These are phyloP conservation scores for Alternaria ventricosa DNA, from an alignment of 2,329 filamentous ascomycete species.

Conservation along the genomic window DNA sequence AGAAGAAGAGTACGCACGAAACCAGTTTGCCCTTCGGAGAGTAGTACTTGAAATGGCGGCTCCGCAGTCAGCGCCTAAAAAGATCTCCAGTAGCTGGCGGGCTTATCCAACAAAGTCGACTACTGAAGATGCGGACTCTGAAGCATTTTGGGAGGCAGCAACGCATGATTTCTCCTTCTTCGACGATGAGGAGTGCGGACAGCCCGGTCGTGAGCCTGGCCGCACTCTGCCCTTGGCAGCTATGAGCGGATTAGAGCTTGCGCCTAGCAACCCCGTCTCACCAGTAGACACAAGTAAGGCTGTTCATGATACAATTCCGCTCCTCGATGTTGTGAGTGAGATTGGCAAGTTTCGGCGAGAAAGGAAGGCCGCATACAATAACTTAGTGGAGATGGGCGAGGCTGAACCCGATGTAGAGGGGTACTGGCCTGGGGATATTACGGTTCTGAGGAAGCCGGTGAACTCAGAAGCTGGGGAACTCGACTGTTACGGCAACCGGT, in stretches of 20 bases:
- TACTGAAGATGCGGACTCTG: constrained; percentile 65
- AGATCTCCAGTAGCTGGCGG: constrained; percentile 54
- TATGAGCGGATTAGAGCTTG: constrained; percentile 53
- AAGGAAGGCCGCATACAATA: constrained; percentile 59
- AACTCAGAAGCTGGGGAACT: constrained; percentile 50
- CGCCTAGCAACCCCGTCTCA: constrained; percentile 17
- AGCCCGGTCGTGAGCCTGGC: constrained; percentile 54
- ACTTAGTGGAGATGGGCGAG: constrained; percentile 35
- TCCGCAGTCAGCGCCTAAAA: constrained; percentile 32
- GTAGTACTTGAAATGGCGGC: constrained; percentile 60
- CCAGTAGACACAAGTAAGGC: constrained; percentile 7
- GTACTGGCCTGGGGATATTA: constrained; percentile 66
- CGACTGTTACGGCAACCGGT: constrained; percentile 62
- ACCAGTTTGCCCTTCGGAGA: constrained; percentile 62
- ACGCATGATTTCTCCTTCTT: constrained; percentile 68
- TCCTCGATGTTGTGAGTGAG: constrained; percentile 59
- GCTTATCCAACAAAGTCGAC: constrained; percentile 59
- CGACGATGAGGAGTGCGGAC: constrained; percentile 62
- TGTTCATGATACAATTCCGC: constrained; percentile 16
- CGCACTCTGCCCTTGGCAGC: constrained; percentile 55
- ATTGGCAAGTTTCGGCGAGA: constrained; percentile 62
- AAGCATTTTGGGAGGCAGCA: constrained; percentile 66
- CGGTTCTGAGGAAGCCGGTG: constrained; percentile 58
- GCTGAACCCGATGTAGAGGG: constrained; percentile 57
- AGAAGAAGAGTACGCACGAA: constrained; percentile 57